Evolutionary conservation across 2,329 filamentous ascomycete genomes (phyloP), one percentile per base, ranked within the genome.

Genomic region (Leptodontidium sp.): DNA sequence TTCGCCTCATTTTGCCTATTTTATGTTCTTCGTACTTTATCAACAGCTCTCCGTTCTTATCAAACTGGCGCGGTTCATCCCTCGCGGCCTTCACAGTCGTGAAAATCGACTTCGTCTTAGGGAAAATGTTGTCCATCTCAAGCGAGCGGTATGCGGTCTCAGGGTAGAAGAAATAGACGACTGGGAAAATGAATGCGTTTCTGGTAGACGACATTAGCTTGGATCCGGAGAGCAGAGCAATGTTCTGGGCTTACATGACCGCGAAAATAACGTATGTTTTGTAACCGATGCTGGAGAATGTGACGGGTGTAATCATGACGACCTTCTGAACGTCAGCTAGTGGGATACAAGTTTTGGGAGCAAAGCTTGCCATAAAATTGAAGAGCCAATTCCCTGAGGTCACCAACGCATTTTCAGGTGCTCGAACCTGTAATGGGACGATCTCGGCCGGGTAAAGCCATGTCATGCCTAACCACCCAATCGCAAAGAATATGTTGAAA

Each of bases 251-350:
- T 24, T 64, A 66, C 38, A 73, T 71, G 15, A 69, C 71, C 24
- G 88, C 88, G 74, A 91, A 91, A 72, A 91, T 86, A 74, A 87
- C 86, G 77, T 91, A 91, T 0, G 88, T 91, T 73, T 87, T 81
- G 79, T 88, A 86, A 12, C 80, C 78, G 69, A 91, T 90, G 68
- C 80, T 86, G 66, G 84, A 80, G 65, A 81, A 79, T 11, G 73
- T 71, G 7, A 81, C 73, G 0, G 80, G 80, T 14, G 80, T 80
- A 24, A 81, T 80, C 71, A 74, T 81, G 3, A 79, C 78, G 35
- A 79, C 76, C 53, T 57, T n/a, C 4, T 4, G 17, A 17, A 11
- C 38, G 17, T 57, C 11, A 57, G 17, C 29, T 7, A 38, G 6
- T 21, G 15, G 7, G 11, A 35, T 17, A 15, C 2, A 14, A 3